Percentiles rank a stretch among this genome's conserved stretches.
Evolutionary conservation across 148 eudicot genomes (phyloP).

Genomic region (Vaccinium myrtillus): DNA sequence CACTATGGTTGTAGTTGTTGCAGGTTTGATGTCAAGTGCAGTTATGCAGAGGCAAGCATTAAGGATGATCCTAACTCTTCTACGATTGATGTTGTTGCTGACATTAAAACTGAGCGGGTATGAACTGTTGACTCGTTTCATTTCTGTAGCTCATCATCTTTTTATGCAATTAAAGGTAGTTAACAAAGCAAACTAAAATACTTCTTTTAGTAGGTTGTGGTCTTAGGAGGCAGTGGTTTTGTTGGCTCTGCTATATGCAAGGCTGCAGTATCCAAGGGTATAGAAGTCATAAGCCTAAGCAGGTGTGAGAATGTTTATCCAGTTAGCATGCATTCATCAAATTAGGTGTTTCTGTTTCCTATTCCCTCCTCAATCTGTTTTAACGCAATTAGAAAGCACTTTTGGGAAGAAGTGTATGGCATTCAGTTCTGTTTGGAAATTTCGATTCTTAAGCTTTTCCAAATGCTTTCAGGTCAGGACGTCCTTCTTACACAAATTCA

Average conservation of each 20-base stretch:
- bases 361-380: background rate
- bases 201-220: conserved; percentile 71
- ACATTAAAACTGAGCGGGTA: conserved; percentile 83
- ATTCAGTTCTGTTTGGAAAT: background rate
- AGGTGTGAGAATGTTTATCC: conserved; percentile 44
- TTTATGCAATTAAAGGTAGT: background rate
- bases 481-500: conserved; percentile 71
- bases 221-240: conserved; percentile 97
- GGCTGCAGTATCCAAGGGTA: conserved; percentile 91
- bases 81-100: conserved; percentile 80
- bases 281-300: conserved; percentile 91
- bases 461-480: conserved; percentile 69
- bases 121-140: conserved; percentile 19
- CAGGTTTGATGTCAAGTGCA: conserved; percentile 57
- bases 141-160: conserved; percentile 7
- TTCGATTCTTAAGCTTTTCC: conserved; percentile 7
- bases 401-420: background rate
- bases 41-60: conserved; percentile 56
- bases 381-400: background rate
- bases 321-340: background rate
- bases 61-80: conserved; percentile 42
- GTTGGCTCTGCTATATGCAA: conserved; percentile 99
- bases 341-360: background rate
- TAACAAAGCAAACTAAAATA: conserved; percentile 2
- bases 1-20: conserved; percentile 30